Base-by-base conservation (phyloP, 2,329 filamentous ascomycete species). In the Hymenoscyphus albidus region DNA sequence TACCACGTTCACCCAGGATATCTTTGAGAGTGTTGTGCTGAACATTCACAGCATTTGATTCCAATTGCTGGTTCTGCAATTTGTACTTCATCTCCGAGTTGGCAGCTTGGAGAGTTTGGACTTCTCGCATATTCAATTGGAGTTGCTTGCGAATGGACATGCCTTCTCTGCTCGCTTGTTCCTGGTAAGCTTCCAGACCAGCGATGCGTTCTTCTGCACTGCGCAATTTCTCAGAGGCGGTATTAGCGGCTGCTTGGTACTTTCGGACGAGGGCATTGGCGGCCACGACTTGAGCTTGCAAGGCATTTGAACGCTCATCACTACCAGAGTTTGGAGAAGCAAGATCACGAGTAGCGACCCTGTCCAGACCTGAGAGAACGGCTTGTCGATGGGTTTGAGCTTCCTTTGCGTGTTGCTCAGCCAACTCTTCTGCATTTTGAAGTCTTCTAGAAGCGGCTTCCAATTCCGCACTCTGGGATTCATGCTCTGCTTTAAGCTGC, bases 191-290 rank as follows among this genome's bases (percentile, higher is more conserved):
- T 77, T 99, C 95, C 3, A 99, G 84, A 6, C 95, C 95, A 5
- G 95, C 96, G 76, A 99, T 98, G 54, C 95, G 88, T 79, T 98
- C 96, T 78, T 99, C 96, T 3, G 95, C 95, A 65, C 90, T 90
- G 62, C 95, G 90, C 62, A 99, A 82, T 75, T 93, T 96, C 74
- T 97, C 93, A 0, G 92, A 90, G 2, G 93, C 93, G 32, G 83
- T 80, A 76, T 99, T 92, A 0, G 93, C 94, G 65, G 96, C 93
- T 66, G 89, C 84, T 76, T 97, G 93, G 71, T 97, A 96, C 73
- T 92, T 92, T 76, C 90, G 91, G 35, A 93, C 92, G 75, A 98
- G 80, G 1, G 82, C 83, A 72, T 92, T 96, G 16, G 94, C 91
- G 55, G 88, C 80, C 68, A 89, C 85, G 14, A 97, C 82, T 75